Evolutionary conservation across 345 rosid species (phyloP).

Genomic region (Eucalyptus regnans): DNA sequence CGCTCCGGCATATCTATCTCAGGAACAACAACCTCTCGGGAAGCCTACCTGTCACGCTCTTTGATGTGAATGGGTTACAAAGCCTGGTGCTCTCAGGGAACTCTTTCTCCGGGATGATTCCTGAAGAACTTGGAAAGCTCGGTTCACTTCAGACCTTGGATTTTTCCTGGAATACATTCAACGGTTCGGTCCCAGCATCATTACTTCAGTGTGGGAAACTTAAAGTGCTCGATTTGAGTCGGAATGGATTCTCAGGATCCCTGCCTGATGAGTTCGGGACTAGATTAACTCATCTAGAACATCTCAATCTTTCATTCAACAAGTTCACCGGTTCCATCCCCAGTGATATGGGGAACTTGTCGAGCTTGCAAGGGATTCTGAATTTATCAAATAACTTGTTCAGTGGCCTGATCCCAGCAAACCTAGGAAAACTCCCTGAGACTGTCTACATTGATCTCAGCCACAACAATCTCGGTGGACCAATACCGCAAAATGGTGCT

Average conservation of each 20-base stretch:
- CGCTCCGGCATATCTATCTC: slow-evolving; percentile 51
- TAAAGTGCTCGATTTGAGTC: slow-evolving; percentile 38
- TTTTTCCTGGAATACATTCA: slow-evolving; percentile 47
- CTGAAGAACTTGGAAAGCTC: slow-evolving; percentile 43
- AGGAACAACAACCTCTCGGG: slow-evolving; percentile 59
- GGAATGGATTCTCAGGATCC: slow-evolving; percentile 47
- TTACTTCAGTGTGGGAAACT: slow-evolving; percentile 44
- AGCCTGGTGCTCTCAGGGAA: slow-evolving; percentile 67
- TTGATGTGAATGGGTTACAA: slow-evolving; percentile 37
- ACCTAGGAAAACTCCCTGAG: slow-evolving; percentile 60
- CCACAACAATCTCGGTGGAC: slow-evolving; percentile 68
- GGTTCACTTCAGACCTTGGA: slow-evolving; percentile 40
- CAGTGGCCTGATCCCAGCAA: slow-evolving; percentile 51
- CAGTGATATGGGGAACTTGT: slow-evolving; percentile 37
- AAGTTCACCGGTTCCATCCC: slow-evolving; percentile 47
- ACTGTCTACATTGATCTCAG: slow-evolving; percentile 60
- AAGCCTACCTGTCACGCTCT: slow-evolving; percentile 40
- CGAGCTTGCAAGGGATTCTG: slow-evolving; percentile 44
- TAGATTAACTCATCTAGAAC: slow-evolving; percentile 26
- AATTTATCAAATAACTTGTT: slow-evolving; percentile 78
- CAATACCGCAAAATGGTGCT: slow-evolving; percentile 46
- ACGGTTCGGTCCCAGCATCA: slow-evolving; percentile 34
- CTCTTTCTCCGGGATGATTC: slow-evolving; percentile 61
- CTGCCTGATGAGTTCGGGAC: slow-evolving; percentile 34
- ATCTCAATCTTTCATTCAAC: slow-evolving; percentile 55